Percentiles rank a stretch among this genome's conserved stretches.
phyloP scores from a whole-genome alignment of 805 yeast species.

The Saturnispora serradocipensis region DNA sequence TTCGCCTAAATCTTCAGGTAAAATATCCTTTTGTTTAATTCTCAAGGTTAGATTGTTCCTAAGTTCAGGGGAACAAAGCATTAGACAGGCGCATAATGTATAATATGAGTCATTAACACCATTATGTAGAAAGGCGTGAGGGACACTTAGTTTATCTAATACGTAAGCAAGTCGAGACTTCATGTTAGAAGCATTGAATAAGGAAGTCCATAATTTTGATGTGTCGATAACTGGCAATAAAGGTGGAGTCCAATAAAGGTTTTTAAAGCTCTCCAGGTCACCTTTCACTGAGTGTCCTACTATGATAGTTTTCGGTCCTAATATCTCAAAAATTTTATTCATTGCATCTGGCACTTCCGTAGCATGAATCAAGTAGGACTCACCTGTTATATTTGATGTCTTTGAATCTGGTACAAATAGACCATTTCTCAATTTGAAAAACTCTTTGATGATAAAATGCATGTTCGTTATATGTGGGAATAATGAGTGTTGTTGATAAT shows the following conservation, averaged over 20 bases:
- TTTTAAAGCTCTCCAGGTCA: conserved; percentile 18
- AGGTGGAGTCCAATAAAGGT: conserved; percentile 13
- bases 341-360: conserved; percentile 14
- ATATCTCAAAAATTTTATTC: conserved; percentile 10
- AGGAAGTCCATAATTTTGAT: conserved; percentile 19
- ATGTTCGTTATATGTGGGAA: conserved; percentile 25
- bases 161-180: conserved; percentile 19
- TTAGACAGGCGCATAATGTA: conserved; percentile 21
- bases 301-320: conserved; percentile 15
- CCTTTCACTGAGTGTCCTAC: conserved; percentile 26
- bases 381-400: conserved; percentile 21
- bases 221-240: conserved; percentile 25
- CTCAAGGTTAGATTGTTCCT: conserved; percentile 16
- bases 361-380: conserved; percentile 17
- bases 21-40: background rate
- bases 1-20: background rate
- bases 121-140: conserved; percentile 24
- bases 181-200: conserved; percentile 8
- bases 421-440: conserved; percentile 15
- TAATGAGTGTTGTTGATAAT: conserved; percentile 20
- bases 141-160: conserved; percentile 22
- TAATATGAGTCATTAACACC: conserved; percentile 28
- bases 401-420: conserved; percentile 24
- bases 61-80: conserved; percentile 21
- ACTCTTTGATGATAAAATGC: conserved; percentile 23